Percentiles rank a stretch among this genome's conserved stretches.
phyloP scores from a whole-genome alignment of 495 filamentous ascomycete genomes.

The Xylaria sp. region DNA sequence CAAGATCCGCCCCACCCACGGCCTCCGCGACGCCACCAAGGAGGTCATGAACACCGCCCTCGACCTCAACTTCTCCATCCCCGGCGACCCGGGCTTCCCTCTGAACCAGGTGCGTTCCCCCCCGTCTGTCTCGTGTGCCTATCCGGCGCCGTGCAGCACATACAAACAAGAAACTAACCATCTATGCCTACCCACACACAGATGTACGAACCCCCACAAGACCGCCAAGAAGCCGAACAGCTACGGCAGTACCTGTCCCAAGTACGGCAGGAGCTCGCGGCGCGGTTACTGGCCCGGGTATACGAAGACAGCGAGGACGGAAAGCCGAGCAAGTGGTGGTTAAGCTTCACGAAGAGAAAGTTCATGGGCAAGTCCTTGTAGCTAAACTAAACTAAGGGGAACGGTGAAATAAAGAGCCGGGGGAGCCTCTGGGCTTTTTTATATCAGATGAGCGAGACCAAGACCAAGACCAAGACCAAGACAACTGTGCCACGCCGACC shows the following conservation, averaged over 20 bases:
- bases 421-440: background rate
- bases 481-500: background rate
- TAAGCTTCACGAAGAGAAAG: slow-evolving; percentile 97
- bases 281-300: slow-evolving; percentile 79
- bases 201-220: slow-evolving; percentile 72
- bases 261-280: slow-evolving; percentile 88
- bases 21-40: slow-evolving; percentile 59
- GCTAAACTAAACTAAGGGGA: slow-evolving; percentile 28
- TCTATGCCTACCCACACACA: slow-evolving; percentile 33
- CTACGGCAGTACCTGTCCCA: slow-evolving; percentile 88
- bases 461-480: background rate
- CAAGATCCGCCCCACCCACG: slow-evolving; percentile 75
- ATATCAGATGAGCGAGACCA: background rate
- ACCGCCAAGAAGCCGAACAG: slow-evolving; percentile 86
- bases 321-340: slow-evolving; percentile 96
- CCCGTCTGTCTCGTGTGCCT: too few species aligned
- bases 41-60: slow-evolving; percentile 69
- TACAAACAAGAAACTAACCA: background rate
- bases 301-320: slow-evolving; percentile 81
- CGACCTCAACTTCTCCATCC: slow-evolving; percentile 88
- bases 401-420: background rate
- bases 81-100: slow-evolving; percentile 92
- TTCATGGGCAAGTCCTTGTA: slow-evolving; percentile 96
- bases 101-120: slow-evolving; percentile 73
- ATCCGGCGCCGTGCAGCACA: too few species aligned